phyloP scores from a whole-genome alignment of 768 basidiomycete genomes.

The Tremella fuciformis region DNA sequence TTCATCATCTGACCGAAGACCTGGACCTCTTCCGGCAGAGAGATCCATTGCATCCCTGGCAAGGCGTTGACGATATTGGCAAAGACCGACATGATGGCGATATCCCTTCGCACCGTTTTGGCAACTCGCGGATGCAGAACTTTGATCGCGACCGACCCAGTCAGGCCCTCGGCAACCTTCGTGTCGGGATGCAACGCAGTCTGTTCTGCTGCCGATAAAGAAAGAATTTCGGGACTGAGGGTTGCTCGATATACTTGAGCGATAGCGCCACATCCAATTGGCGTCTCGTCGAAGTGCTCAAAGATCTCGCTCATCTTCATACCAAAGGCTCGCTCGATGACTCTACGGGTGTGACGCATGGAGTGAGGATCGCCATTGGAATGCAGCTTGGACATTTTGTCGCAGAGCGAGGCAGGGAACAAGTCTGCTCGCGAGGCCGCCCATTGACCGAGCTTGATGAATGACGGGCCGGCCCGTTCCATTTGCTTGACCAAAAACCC shows the following conservation, averaged over 20 bases:
- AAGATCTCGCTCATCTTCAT: conserved; percentile 83
- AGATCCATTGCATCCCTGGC: conserved; percentile 95
- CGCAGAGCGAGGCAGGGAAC: conserved; percentile 81
- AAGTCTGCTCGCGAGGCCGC: conserved; percentile 92
- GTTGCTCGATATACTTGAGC: conserved; percentile 93
- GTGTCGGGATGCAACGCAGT: conserved; percentile 58
- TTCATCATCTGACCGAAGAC: conserved; percentile 97
- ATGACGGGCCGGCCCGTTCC: conserved; percentile 93
- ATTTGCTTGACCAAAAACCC: conserved; percentile 79
- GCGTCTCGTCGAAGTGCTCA: conserved; percentile 76
- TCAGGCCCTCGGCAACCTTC: conserved; percentile 7
- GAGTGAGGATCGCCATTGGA: conserved; percentile 81
- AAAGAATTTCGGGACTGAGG: conserved; percentile 73
- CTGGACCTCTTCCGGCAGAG: conserved; percentile 87
- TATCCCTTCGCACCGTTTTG: conserved; percentile 80
- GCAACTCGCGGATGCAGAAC: conserved; percentile 83
- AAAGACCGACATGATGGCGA: conserved; percentile 93
- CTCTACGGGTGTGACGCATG: conserved; percentile 70
- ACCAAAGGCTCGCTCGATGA: conserved; percentile 80
- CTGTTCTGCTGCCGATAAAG: conserved; percentile 72
- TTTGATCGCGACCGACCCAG: conserved; percentile 89
- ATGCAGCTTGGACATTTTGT: conserved; percentile 78
- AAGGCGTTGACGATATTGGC: conserved; percentile 71
- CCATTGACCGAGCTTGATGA: conserved; percentile 99
- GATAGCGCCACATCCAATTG: conserved; percentile 98